Percentiles rank a stretch among this genome's conserved stretches.
Conservation (phyloP, 148 eudicot species). For the Oxyria digyna region DNA sequence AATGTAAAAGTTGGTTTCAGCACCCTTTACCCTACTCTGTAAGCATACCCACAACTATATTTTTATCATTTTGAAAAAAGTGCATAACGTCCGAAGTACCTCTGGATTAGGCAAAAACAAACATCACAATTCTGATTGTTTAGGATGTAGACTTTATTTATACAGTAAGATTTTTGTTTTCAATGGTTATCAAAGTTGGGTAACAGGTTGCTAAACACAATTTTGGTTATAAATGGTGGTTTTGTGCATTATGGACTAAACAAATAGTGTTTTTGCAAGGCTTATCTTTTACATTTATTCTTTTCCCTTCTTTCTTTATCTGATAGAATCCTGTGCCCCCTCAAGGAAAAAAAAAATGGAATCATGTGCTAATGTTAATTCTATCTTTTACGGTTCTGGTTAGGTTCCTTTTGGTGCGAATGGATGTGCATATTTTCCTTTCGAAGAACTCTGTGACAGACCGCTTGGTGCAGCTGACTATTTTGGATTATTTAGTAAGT, state of each 20-base stretch:
- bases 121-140: not conserved
- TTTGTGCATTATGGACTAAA: not conserved
- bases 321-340: too few relatives aligned
- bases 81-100: not conserved
- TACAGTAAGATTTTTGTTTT: not conserved
- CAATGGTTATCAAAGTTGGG: not conserved
- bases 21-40: not conserved
- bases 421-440: constrained; percentile 83
- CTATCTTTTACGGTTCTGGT: not conserved
- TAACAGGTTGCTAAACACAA: not conserved
- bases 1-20: not conserved
- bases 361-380: not conserved
- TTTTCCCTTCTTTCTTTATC: too few relatives aligned
- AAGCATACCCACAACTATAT: not conserved
- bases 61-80: not conserved
- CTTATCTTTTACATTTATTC: not conserved
- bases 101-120: not conserved
- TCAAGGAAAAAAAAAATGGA: too few relatives aligned
- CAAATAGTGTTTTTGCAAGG: not conserved
- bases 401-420: constrained; percentile 78
- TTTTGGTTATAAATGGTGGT: not conserved
- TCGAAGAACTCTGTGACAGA: constrained; percentile 78
- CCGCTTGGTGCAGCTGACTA: constrained; percentile 97
- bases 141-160: not conserved
- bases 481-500: constrained; percentile 84